Conservation (phyloP, 1,284 basidiomycete genomes). For the Malassezia arunalokei region DNA sequence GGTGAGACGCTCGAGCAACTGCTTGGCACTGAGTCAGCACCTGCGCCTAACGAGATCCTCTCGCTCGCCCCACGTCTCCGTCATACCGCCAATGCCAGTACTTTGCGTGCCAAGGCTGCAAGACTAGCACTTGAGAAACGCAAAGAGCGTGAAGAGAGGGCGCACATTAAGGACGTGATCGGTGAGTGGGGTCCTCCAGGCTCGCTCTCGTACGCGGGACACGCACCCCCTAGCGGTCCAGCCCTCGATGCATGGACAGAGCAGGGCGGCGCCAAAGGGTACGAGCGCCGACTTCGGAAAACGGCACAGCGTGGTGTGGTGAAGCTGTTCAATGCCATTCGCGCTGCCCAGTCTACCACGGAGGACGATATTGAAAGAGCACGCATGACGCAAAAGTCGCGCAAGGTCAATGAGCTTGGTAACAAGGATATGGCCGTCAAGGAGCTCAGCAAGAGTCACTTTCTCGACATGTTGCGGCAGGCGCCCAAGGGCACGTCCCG, state of each 20-base stretch:
- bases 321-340: constrained; percentile 45
- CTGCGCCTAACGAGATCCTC: constrained; percentile 21
- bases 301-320: constrained; percentile 44
- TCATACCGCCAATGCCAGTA: constrained; percentile 26
- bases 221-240: background rate
- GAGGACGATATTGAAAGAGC: constrained; percentile 30
- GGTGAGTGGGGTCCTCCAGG: constrained; percentile 43
- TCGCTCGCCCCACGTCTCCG: constrained; percentile 41
- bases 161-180: constrained; percentile 40
- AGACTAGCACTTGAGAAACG: constrained; percentile 34
- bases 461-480: constrained; percentile 29
- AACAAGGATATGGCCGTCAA: constrained; percentile 20
- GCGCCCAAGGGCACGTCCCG: background rate
- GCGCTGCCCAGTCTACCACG: constrained; percentile 38
- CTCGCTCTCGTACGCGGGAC: constrained; percentile 16
- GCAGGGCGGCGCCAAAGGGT: constrained; percentile 32
- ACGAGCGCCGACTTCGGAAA: constrained; percentile 38
- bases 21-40: constrained; percentile 18
- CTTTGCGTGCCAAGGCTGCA: constrained; percentile 34
- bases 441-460: constrained; percentile 42
- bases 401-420: constrained; percentile 25
- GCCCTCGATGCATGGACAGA: constrained; percentile 18
- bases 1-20: constrained; percentile 33
- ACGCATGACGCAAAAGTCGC: constrained; percentile 15
- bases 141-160: constrained; percentile 31